A percentile compares a stretch with the other conserved stretches of the same genome.
These are phyloP conservation scores for Lipomyces spencermartinsiae DNA, from an alignment of 805 yeast genomes.

Conservation along the genomic window DNA sequence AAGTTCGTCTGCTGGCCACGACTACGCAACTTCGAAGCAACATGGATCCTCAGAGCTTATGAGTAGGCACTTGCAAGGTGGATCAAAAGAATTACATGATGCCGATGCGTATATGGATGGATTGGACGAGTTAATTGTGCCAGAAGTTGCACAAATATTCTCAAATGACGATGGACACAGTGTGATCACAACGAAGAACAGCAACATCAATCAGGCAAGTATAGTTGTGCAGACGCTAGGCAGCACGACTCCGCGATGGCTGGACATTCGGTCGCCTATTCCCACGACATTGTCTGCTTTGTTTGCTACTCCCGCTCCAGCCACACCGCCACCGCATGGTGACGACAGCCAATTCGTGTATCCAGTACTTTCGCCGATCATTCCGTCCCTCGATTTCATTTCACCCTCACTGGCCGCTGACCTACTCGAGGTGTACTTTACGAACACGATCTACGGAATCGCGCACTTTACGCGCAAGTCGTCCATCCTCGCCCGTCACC, in stretches of 20 bases:
- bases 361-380: slow-evolving; percentile 41
- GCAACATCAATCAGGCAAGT: slow-evolving; percentile 11
- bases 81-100: background rate
- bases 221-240: slow-evolving; percentile 28
- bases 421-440: slow-evolving; percentile 43
- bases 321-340: slow-evolving; percentile 13
- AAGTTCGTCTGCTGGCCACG: background rate
- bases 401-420: slow-evolving; percentile 42
- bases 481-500: slow-evolving; percentile 39
- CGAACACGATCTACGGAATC: slow-evolving; percentile 43
- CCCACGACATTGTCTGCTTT: slow-evolving; percentile 30
- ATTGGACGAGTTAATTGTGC: slow-evolving; percentile 27
- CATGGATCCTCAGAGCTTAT: slow-evolving; percentile 9
- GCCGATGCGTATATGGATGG: slow-evolving; percentile 20
- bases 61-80: slow-evolving; percentile 14
- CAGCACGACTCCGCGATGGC: slow-evolving; percentile 29
- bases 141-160: slow-evolving; percentile 25
- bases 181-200: slow-evolving; percentile 12
- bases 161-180: slow-evolving; percentile 11
- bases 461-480: slow-evolving; percentile 42
- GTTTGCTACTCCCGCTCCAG: slow-evolving; percentile 29
- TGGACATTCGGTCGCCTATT: slow-evolving; percentile 27
- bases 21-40: background rate
- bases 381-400: slow-evolving; percentile 36
- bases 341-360: slow-evolving; percentile 22